These are phyloP conservation scores for Plasmodium malariae DNA, from an alignment of 169 alveolate species.

Conservation along the genomic window DNA sequence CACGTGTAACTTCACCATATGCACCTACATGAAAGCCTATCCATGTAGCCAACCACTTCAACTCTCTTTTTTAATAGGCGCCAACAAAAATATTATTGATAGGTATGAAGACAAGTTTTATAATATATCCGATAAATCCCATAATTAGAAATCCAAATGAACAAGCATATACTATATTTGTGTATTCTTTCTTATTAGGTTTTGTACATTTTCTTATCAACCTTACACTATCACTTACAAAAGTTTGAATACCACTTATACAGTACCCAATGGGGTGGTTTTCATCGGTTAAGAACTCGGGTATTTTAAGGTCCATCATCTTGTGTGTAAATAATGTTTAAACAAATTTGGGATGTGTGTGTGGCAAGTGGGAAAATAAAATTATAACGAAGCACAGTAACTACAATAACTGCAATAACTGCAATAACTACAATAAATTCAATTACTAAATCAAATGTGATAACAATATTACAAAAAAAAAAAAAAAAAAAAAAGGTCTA, in stretches of 20 bases:
- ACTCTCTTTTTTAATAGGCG: constrained; percentile 29
- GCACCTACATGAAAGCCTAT: no score
- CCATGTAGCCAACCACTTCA: no score
- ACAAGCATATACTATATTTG: constrained; percentile 90
- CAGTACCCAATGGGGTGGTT: constrained; percentile 88
- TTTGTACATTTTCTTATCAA: constrained; percentile 95
- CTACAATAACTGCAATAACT: no score
- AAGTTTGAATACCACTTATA: constrained; percentile 86
- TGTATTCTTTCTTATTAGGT: constrained; percentile 95
- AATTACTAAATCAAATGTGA: no score
- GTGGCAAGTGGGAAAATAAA: no score
- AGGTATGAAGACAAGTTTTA: constrained; percentile 95
- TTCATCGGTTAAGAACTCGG: constrained; percentile 84
- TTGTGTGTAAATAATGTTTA: not conserved
- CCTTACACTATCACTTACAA: constrained; percentile 92
- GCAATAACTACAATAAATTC: no score
- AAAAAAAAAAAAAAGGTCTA: no score
- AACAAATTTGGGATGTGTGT: no score
- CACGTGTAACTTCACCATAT: no score
- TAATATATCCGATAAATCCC: constrained; percentile 96
- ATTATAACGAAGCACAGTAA: no score
- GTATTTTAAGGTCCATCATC: constrained; percentile 53
- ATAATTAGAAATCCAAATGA: constrained; percentile 95
- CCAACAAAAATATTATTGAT: constrained; percentile 94
- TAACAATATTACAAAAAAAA: no score